Conservation (phyloP, 495 filamentous ascomycete genomes). For the Trichoderma asperelloides region DNA sequence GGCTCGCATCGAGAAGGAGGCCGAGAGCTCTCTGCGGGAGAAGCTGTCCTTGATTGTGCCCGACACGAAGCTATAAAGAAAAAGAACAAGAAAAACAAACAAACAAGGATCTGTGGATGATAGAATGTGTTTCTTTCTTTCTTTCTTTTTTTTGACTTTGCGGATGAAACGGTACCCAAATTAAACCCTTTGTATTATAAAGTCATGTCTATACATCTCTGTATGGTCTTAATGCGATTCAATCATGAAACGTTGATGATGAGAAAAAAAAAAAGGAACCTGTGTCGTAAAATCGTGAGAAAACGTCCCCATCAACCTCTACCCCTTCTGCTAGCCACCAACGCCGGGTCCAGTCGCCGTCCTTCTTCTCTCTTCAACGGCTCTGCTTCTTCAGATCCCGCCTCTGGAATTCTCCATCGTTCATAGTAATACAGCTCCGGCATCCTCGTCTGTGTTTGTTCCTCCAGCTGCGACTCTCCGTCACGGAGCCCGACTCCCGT, state of each 20-base stretch:
- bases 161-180: no score
- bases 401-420: not conserved
- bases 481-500: not conserved
- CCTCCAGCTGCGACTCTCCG: not conserved
- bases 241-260: no score
- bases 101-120: no score
- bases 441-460: slow-evolving; percentile 4
- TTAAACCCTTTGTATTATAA: no score
- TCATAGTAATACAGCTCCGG: slow-evolving; percentile 5
- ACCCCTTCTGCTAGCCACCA: not conserved
- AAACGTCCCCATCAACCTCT: not conserved
- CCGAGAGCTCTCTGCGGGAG: slow-evolving; percentile 43
- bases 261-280: not conserved
- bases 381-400: not conserved
- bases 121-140: no score
- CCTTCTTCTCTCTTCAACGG: not conserved
- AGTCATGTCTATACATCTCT: no score
- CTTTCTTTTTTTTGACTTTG: no score
- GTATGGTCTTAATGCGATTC: no score
- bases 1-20: slow-evolving; percentile 51
- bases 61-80: slow-evolving; percentile 31
- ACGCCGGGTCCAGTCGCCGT: not conserved
- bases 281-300: not conserved
- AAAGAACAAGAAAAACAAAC: no score
- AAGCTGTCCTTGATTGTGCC: slow-evolving; percentile 29